Conservation (phyloP, 2,329 filamentous ascomycete genomes). For the Scedosporium aurantiacum region DNA sequence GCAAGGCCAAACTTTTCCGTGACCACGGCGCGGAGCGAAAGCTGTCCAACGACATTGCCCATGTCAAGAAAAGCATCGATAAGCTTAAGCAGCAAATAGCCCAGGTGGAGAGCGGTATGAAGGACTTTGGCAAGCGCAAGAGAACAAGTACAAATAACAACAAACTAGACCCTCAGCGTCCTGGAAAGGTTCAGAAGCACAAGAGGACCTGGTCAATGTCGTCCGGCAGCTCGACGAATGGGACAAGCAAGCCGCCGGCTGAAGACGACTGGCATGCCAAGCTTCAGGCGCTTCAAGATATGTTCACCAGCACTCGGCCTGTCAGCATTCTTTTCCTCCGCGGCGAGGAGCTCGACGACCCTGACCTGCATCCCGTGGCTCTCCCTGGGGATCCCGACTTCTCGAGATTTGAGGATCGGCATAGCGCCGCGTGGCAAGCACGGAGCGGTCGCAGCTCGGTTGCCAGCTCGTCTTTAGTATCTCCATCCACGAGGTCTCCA, state of each 20-base stretch:
- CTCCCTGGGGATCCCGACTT: slow-evolving; percentile 49
- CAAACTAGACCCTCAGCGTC: slow-evolving; percentile 35
- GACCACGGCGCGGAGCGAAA: slow-evolving; percentile 95
- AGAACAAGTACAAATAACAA: slow-evolving; percentile 16
- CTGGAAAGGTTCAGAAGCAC: slow-evolving; percentile 80
- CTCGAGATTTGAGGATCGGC: slow-evolving; percentile 21
- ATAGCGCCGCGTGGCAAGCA: slow-evolving; percentile 37
- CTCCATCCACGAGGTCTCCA: slow-evolving; percentile 54
- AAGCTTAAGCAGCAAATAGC: slow-evolving; percentile 90
- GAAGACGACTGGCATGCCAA: slow-evolving; percentile 73
- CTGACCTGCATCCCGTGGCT: slow-evolving; percentile 65
- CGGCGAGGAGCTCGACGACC: slow-evolving; percentile 68
- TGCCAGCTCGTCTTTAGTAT: slow-evolving; percentile 50
- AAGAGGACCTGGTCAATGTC: slow-evolving; percentile 94
- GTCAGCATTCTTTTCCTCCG: slow-evolving; percentile 68
- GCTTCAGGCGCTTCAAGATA: slow-evolving; percentile 68
- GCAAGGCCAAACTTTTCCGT: slow-evolving; percentile 93
- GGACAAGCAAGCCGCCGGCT: slow-evolving; percentile 36
- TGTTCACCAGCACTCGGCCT: slow-evolving; percentile 76
- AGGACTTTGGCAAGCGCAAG: slow-evolving; percentile 57
- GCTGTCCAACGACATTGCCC: slow-evolving; percentile 83
- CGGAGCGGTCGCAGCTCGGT: slow-evolving; percentile 47
- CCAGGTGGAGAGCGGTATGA: slow-evolving; percentile 59
- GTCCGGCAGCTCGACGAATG: slow-evolving; percentile 55
- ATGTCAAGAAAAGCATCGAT: slow-evolving; percentile 93